These are phyloP conservation scores for Epicoccum nigrum DNA, from an alignment of 2,329 filamentous ascomycete species.

Conservation along the genomic window DNA sequence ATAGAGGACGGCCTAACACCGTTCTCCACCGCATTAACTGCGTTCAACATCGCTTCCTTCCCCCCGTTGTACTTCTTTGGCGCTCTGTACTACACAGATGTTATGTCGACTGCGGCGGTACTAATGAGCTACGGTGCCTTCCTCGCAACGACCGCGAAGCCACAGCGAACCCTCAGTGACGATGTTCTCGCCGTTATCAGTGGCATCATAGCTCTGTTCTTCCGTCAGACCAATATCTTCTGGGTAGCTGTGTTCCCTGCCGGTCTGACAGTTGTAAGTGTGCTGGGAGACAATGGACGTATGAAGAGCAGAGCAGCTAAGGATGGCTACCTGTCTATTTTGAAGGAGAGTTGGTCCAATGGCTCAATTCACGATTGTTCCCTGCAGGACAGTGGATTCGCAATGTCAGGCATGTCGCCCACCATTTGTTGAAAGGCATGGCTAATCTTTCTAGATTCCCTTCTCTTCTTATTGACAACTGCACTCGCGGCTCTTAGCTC, in stretches of 20 bases:
- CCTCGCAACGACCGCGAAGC: constrained; percentile 30
- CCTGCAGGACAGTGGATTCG: constrained; percentile 29
- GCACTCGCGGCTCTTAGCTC: constrained; percentile 60
- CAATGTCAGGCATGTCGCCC: constrained; percentile 3
- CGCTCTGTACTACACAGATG: constrained; percentile 91
- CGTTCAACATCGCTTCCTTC: constrained; percentile 82
- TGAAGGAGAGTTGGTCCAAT: constrained; percentile 32
- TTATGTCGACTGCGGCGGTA: constrained; percentile 79
- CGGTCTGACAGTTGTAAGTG: constrained; percentile 50
- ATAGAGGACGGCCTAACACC: constrained; percentile 37
- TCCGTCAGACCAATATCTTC: constrained; percentile 96
- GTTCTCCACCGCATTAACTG: constrained; percentile 60
- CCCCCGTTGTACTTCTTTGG: constrained; percentile 96
- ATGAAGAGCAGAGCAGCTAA: neutral
- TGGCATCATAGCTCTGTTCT: constrained; percentile 71
- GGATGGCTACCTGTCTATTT: constrained; percentile 3
- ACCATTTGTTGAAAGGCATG: no score
- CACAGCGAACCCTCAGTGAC: constrained; percentile 18
- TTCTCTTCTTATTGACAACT: constrained; percentile 63
- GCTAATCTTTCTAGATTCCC: constrained; percentile 27
- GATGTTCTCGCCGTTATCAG: constrained; percentile 51
- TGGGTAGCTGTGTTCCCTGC: constrained; percentile 86
- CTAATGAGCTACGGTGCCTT: constrained; percentile 68
- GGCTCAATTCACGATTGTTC: constrained; percentile 31
- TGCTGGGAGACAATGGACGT: constrained; percentile 27